phyloP scores from a whole-genome alignment of 495 filamentous ascomycete genomes.

The Podospora pseudoanserina region DNA sequence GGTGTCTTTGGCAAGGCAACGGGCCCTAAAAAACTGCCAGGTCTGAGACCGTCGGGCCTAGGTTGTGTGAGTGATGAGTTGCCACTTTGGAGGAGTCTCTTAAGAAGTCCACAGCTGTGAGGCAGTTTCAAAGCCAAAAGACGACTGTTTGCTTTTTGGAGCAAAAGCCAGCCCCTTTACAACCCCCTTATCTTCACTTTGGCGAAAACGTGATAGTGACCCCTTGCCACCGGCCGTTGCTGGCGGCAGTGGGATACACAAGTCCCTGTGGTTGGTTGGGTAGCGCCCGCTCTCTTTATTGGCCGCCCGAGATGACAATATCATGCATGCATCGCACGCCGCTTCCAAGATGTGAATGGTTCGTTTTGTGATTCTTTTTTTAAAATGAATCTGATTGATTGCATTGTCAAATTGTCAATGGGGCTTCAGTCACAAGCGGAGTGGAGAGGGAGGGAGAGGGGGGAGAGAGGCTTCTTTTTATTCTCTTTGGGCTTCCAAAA shows the following conservation, averaged over 20 bases:
- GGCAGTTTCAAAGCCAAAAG: not conserved
- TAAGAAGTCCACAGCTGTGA: not conserved
- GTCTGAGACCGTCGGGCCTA: not conserved
- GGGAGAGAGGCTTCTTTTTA: not conserved
- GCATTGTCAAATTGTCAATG: not conserved
- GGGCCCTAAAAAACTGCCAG: too few relatives aligned
- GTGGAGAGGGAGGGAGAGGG: too few relatives aligned
- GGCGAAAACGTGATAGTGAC: not conserved
- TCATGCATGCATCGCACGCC: slow-evolving; percentile 4
- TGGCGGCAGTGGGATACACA: not conserved
- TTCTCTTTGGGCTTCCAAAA: not conserved
- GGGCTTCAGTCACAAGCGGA: not conserved
- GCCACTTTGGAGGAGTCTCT: not conserved
- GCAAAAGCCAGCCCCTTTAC: not conserved
- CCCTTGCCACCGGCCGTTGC: not conserved
- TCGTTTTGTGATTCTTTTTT: not conserved
- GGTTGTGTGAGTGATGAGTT: not conserved
- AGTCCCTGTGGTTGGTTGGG: slow-evolving; percentile 7
- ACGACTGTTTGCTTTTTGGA: not conserved
- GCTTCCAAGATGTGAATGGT: not conserved
- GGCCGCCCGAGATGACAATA: slow-evolving; percentile 10
- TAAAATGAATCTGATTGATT: slow-evolving; percentile 1
- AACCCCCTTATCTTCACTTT: not conserved
- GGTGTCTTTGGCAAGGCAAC: not conserved
- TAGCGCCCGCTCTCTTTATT: not conserved